Conservation (phyloP, 2,329 filamentous ascomycete species). For the Fusarium keratoplasticum region DNA sequence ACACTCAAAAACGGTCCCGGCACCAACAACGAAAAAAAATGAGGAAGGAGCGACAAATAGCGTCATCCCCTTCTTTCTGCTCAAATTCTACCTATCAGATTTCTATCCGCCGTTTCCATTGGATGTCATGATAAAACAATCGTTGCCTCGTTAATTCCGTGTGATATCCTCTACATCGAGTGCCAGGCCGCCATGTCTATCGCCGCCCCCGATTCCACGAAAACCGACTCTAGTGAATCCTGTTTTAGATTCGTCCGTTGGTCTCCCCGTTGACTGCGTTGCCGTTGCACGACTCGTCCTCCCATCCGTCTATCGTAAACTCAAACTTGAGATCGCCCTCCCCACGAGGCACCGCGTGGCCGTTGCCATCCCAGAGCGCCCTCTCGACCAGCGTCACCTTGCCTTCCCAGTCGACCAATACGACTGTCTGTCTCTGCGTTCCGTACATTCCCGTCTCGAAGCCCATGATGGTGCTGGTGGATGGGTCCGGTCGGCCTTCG, state of each 20-base stretch:
- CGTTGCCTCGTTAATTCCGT: not conserved
- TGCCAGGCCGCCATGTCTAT: not conserved
- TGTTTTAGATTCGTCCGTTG: conserved; percentile 1
- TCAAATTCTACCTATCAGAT: not conserved
- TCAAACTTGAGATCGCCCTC: conserved; percentile 66
- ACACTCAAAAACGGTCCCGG: conserved; percentile 6
- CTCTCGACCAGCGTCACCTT: conserved; percentile 70
- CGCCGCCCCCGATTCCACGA: not conserved
- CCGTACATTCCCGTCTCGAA: conserved; percentile 73
- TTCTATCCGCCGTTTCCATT: conserved; percentile 1
- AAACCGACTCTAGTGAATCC: not conserved
- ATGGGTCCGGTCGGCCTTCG: conserved; percentile 54
- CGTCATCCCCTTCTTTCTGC: not conserved
- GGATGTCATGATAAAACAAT: not conserved
- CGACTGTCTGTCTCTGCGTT: conserved; percentile 72
- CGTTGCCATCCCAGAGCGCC: conserved; percentile 69
- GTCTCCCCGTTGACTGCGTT: conserved; percentile 7
- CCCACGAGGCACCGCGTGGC: conserved; percentile 64
- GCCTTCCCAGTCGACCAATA: conserved; percentile 72
- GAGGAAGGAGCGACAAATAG: conserved; percentile 11
- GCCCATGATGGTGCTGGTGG: conserved; percentile 48
- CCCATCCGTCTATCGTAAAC: conserved; percentile 68
- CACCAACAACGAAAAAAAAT: not conserved
- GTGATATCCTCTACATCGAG: not conserved
- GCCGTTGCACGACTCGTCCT: conserved; percentile 39